Evolutionary conservation across 257 asterid genomes (phyloP), one percentile per base, ranked within the genome.

Genomic region (Henckelia pumila): DNA sequence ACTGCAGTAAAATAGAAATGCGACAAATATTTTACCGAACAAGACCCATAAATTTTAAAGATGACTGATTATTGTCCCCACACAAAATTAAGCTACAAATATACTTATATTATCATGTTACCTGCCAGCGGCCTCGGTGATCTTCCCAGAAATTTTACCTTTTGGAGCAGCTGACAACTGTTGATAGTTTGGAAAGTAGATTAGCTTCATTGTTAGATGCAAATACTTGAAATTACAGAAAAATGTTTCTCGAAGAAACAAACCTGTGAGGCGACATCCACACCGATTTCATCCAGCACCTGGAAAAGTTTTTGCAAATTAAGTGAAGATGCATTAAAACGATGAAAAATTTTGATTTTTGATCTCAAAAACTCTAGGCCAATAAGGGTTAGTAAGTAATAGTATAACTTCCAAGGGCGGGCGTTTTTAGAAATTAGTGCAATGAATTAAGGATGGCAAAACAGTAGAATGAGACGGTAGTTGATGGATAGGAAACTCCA

Each of bases 211-310:
- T 60, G 47, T 56, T 59, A 49, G 19, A 61, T 37, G 22, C 14
- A 20, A 55, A 64, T 21, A 35, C 24, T 24, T 65, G 52, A 7
- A 22, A 65, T 4, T n/a, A 29, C 2, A 75, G 17, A 26, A 65
- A 69, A 56, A 65, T 56, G 26, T 58, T 50, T 20, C 28, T 17
- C 8, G 25, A 40, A 75, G 61, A 64, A 21, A 72, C 77, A 24
- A 75, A 93, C 99, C 99, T 93, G 99, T 49, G 99, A 93, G 66
- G 95, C 96, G 70, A 93, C 83, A 56, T 84, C 96, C 16, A 90
- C 87, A 32, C 99, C 97, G 53, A 93, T 93, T 75, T 93, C 99
- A 58, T 93, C 99, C 65, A 93, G 87, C 74, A 93, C 97, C 98
- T 92, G 85, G 17, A 66, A 71, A 67, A 30, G 58, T 47, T 71